Percentiles rank a stretch among this genome's conserved stretches.
Evolutionary conservation across 208 protist species (phyloP).

Genomic region (Porcisia hertigi): DNA sequence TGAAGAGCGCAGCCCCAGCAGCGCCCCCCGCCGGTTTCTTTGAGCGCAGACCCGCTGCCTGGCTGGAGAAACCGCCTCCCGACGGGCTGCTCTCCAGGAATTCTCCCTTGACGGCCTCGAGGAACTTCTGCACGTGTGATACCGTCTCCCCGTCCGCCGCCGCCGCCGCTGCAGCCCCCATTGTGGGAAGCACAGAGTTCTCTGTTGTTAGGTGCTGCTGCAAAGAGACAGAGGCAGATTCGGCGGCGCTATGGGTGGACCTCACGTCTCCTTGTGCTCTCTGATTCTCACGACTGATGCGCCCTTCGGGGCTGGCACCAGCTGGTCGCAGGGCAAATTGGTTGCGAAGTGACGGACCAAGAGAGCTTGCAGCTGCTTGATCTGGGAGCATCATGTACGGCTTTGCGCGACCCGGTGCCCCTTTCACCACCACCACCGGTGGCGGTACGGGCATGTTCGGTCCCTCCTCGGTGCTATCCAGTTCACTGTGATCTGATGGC

Average conservation of each 20-base stretch:
- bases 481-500: not conserved
- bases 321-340: not conserved
- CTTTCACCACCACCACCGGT: constrained; percentile 20
- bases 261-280: not conserved
- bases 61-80: not conserved
- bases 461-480: not conserved
- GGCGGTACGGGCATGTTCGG: not conserved
- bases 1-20: constrained; percentile 14
- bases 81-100: not conserved
- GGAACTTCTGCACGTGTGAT: constrained; percentile 31
- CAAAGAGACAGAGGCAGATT: not conserved
- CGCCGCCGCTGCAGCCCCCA: constrained; percentile 25
- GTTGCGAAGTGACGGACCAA: constrained; percentile 19
- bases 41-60: not conserved
- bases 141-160: constrained; percentile 26
- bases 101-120: constrained; percentile 16
- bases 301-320: not conserved
- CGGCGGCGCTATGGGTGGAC: not conserved
- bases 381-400: constrained; percentile 25
- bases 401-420: constrained; percentile 12
- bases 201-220: not conserved
- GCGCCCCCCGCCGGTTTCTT: not conserved
- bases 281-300: no score
- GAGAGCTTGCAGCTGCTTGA: constrained; percentile 14
- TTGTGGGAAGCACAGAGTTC: constrained; percentile 33